A percentile compares a stretch with the other conserved stretches of the same genome.
Evolutionary conservation across 176 grass and related monocot genomes (phyloP).

Genomic region (Oryza glumipatula): DNA sequence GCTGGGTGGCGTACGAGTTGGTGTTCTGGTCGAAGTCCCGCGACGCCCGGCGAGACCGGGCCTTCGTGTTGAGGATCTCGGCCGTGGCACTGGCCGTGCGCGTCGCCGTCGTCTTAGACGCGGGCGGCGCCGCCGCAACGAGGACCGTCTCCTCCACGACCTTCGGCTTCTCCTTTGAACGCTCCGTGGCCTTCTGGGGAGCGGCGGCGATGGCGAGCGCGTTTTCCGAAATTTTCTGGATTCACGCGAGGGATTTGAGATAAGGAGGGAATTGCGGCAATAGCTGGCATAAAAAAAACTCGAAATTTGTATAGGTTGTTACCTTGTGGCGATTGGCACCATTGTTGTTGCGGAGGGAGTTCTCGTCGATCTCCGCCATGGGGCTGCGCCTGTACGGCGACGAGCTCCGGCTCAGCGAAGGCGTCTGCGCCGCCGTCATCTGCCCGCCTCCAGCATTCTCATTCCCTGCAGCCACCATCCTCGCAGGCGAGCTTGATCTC

Average conservation of each 20-base stretch:
- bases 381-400: slow-evolving; percentile 78
- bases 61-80: slow-evolving; percentile 47
- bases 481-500: slow-evolving; percentile 69
- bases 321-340: slow-evolving; percentile 59
- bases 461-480: slow-evolving; percentile 38
- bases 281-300: background rate
- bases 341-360: slow-evolving; percentile 36
- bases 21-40: slow-evolving; percentile 70
- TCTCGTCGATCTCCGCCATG: slow-evolving; percentile 86
- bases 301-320: background rate
- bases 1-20: slow-evolving; percentile 61
- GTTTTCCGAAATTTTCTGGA: slow-evolving; percentile 39
- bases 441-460: slow-evolving; percentile 34
- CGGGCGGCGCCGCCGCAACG: background rate
- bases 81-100: slow-evolving; percentile 26
- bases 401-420: slow-evolving; percentile 76
- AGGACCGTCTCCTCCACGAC: background rate
- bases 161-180: slow-evolving; percentile 8
- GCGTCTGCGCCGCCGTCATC: slow-evolving; percentile 30
- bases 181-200: slow-evolving; percentile 27
- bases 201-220: background rate
- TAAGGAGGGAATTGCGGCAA: background rate
- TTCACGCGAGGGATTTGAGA: background rate
- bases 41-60: slow-evolving; percentile 63
- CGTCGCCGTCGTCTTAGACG: slow-evolving; percentile 48